Conservation (phyloP, 441 rosid species). For the Arabidopsis hybrid region DNA sequence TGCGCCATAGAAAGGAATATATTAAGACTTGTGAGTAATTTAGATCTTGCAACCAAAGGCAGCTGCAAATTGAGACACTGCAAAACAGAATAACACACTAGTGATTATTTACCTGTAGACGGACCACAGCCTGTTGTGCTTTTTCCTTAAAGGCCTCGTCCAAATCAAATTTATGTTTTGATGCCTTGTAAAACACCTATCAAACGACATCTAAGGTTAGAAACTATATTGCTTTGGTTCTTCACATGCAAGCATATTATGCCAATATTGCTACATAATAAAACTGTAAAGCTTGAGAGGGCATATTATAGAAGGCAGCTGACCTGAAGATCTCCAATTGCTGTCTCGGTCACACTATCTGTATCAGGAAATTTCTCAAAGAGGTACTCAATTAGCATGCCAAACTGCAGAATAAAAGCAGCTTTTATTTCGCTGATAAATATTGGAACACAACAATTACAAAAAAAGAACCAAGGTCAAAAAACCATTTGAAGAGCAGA, state of each 20-base stretch:
- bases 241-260: slow-evolving; percentile 5
- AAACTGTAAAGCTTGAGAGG: slow-evolving; percentile 27
- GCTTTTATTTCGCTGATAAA: slow-evolving; percentile 18
- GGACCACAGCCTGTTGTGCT: slow-evolving; percentile 93
- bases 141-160: slow-evolving; percentile 80
- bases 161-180: slow-evolving; percentile 75
- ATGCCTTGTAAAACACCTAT: slow-evolving; percentile 82
- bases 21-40: slow-evolving; percentile 13
- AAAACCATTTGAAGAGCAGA: too few relatives aligned
- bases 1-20: slow-evolving; percentile 34
- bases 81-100: slow-evolving; percentile 16
- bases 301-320: slow-evolving; percentile 36
- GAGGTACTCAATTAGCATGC: slow-evolving; percentile 93
- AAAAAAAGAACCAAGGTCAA: background rate
- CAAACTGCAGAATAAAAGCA: slow-evolving; percentile 71
- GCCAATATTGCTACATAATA: slow-evolving; percentile 4
- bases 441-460: slow-evolving; percentile 14
- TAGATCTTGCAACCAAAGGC: background rate
- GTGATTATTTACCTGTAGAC: slow-evolving; percentile 72
- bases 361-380: slow-evolving; percentile 78
- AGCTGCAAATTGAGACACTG: slow-evolving; percentile 1
- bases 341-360: slow-evolving; percentile 71
- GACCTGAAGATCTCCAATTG: slow-evolving; percentile 95
- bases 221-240: slow-evolving; percentile 15
- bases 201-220: slow-evolving; percentile 35